Conservation (phyloP, 495 filamentous ascomycete species). For the Jackrogersella minutella region DNA sequence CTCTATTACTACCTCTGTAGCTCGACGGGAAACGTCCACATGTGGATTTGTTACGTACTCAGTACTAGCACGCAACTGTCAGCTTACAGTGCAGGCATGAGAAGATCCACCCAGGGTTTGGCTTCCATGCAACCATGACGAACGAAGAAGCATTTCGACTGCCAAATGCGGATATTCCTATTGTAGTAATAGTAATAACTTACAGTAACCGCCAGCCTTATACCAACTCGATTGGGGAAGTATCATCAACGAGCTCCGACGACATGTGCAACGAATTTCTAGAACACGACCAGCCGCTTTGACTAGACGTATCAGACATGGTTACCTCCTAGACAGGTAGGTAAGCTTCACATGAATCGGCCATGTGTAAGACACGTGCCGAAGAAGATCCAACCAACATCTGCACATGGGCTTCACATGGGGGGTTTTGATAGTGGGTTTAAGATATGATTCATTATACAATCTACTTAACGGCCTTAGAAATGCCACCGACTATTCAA, state of each 20-base stretch:
- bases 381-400: not conserved
- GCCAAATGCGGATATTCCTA: constrained; percentile 6
- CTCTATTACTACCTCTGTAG: not conserved
- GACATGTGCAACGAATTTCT: constrained; percentile 18
- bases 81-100: constrained; percentile 9
- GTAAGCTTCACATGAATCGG: not conserved
- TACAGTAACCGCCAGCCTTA: constrained; percentile 36
- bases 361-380: constrained; percentile 1
- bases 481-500: no score
- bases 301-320: not conserved
- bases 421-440: not conserved
- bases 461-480: no score
- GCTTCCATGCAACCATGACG: constrained; percentile 22
- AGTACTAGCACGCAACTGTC: not conserved
- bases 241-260: constrained; percentile 10
- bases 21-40: constrained; percentile 1
- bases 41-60: no score
- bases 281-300: constrained; percentile 9
- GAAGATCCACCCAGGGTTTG: constrained; percentile 12
- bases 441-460: not conserved
- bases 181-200: constrained; percentile 29
- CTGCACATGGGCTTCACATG: constrained; percentile 2
- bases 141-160: constrained; percentile 9
- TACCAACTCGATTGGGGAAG: constrained; percentile 25
- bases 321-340: constrained; percentile 1